These are phyloP conservation scores for Hippophae tibetana DNA, from an alignment of 306 rosid genomes.

Conservation along the genomic window DNA sequence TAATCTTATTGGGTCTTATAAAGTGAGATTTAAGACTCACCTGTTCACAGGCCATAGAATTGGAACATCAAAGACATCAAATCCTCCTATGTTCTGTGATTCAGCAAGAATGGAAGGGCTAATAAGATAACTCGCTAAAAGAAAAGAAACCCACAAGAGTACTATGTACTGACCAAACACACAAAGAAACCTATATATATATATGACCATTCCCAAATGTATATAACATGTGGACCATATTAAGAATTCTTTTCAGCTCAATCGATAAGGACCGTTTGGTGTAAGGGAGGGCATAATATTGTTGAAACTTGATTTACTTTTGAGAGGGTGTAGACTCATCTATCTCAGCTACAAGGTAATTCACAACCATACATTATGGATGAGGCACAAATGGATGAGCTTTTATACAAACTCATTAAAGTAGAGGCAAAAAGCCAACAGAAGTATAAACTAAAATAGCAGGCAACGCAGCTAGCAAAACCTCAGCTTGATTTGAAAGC, in stretches of 20 bases:
- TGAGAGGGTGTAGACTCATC: too few relatives aligned
- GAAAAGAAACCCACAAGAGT: slow-evolving; percentile 8
- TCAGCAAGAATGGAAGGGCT: slow-evolving; percentile 26
- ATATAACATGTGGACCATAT: too few relatives aligned
- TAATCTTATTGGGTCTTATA: slow-evolving; percentile 27
- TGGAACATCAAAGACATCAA: slow-evolving; percentile 44
- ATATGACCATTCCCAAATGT: too few relatives aligned
- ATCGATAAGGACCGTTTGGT: too few relatives aligned
- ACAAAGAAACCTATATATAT: too few relatives aligned
- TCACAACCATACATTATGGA: too few relatives aligned
- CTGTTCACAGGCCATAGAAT: slow-evolving; percentile 44
- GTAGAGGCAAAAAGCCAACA: slow-evolving; percentile 13
- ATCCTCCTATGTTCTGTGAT: slow-evolving; percentile 47
- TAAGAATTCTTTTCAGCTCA: too few relatives aligned
- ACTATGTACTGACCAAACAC: neutral
- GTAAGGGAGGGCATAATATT: too few relatives aligned
- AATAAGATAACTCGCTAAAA: slow-evolving; percentile 18
- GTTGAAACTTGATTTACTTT: too few relatives aligned
- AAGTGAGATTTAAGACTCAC: slow-evolving; percentile 33
- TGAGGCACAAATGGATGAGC: slow-evolving; percentile 4
- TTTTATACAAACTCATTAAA: slow-evolving; percentile 19
- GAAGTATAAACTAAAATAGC: slow-evolving; percentile 4
- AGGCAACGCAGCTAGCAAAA: slow-evolving; percentile 8
- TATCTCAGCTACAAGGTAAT: too few relatives aligned
- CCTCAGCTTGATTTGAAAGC: slow-evolving; percentile 26